Percentiles rank a stretch among this genome's conserved stretches.
Evolutionary conservation across 2,329 filamentous ascomycete genomes (phyloP).

Genomic region (Coniochaeta sp.): DNA sequence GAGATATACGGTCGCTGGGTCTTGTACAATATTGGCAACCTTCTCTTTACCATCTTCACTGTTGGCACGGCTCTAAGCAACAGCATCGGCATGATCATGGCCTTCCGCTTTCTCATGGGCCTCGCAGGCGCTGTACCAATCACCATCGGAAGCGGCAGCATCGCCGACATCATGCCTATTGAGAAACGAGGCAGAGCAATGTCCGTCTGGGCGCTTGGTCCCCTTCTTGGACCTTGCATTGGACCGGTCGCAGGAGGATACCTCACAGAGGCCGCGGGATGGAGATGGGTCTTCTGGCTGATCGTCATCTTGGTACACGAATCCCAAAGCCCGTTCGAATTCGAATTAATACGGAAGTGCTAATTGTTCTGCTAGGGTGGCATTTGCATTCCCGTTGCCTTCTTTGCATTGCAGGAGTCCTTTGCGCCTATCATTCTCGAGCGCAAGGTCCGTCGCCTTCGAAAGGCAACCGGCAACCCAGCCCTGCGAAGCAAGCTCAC

Average conservation of each 20-base stretch:
- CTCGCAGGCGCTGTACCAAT: conserved; percentile 36
- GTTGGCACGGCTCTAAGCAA: conserved; percentile 50
- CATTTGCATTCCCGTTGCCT: conserved; percentile 43
- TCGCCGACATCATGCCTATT: conserved; percentile 37
- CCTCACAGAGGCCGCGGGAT: conserved; percentile 53
- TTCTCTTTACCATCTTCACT: conserved; percentile 44
- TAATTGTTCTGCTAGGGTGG: conserved; percentile 22
- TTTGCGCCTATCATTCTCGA: conserved; percentile 26
- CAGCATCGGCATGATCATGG: conserved; percentile 34
- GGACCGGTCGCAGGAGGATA: conserved; percentile 61
- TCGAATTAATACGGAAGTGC: neutral
- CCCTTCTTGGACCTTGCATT: conserved; percentile 57
- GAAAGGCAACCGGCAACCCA: conserved; percentile 17
- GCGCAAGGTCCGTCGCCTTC: conserved; percentile 19
- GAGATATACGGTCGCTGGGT: conserved; percentile 41
- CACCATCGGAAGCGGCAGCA: conserved; percentile 32
- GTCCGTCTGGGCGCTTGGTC: conserved; percentile 31
- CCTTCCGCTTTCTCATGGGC: conserved; percentile 41
- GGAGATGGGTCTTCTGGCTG: conserved; percentile 64
- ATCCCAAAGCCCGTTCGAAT: neutral
- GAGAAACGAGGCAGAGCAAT: conserved; percentile 36
- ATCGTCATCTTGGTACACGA: conserved; percentile 41
- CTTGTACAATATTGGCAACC: conserved; percentile 35
- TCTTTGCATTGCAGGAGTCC: conserved; percentile 46
- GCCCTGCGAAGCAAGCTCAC: conserved; percentile 14